phyloP scores from a whole-genome alignment of 495 filamentous ascomycete genomes.

The Annulohypoxylon nitens region DNA sequence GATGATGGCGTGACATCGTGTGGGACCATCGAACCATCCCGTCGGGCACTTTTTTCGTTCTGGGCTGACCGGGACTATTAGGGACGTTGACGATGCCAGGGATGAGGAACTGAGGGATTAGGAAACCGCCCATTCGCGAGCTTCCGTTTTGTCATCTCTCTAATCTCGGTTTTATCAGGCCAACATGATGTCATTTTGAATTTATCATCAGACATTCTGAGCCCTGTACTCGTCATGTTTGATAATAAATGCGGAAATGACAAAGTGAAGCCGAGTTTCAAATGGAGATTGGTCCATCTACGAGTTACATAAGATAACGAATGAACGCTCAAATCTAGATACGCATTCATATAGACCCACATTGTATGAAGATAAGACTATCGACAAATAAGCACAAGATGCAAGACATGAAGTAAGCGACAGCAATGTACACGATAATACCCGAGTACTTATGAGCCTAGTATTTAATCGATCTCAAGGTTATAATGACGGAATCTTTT shows the following conservation, averaged over 20 bases:
- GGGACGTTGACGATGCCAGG: background rate
- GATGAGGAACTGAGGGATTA: constrained; percentile 1
- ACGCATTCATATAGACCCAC: too few species aligned
- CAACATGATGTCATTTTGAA: constrained; percentile 41
- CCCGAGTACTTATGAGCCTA: too few species aligned
- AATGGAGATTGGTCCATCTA: too few species aligned
- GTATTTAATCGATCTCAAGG: too few species aligned
- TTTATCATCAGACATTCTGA: constrained; percentile 3
- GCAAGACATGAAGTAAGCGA: too few species aligned
- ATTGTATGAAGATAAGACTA: too few species aligned
- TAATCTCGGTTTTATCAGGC: constrained; percentile 29
- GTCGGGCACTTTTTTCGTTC: constrained; percentile 31
- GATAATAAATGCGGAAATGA: background rate
- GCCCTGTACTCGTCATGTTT: background rate
- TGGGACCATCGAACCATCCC: constrained; percentile 46
- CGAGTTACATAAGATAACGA: too few species aligned
- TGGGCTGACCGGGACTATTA: constrained; percentile 28
- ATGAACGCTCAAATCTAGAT: too few species aligned
- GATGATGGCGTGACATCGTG: constrained; percentile 45
- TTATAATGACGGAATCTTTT: too few species aligned
- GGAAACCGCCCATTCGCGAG: constrained; percentile 27
- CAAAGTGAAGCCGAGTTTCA: background rate
- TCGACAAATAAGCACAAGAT: too few species aligned
- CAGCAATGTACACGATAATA: too few species aligned
- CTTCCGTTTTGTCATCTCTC: constrained; percentile 1